Percentiles rank a stretch among this genome's conserved stretches.
These are phyloP conservation scores for Penicillium sp. DNA, from an alignment of 2,329 filamentous ascomycete genomes.

Conservation along the genomic window DNA sequence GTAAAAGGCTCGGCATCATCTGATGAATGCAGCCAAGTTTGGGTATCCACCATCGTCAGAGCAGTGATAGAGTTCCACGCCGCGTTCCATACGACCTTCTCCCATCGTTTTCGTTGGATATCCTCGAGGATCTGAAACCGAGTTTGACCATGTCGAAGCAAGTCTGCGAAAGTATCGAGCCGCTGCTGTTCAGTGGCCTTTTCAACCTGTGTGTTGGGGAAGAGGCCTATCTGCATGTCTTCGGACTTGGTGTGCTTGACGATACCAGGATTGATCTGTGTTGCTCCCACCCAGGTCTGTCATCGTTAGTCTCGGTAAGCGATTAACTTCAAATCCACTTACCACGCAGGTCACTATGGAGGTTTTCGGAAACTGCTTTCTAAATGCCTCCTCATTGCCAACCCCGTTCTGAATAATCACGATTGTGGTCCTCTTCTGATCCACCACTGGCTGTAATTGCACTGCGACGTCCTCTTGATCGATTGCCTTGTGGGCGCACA, in stretches of 20 bases:
- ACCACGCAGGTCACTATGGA: conserved; percentile 43
- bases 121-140: conserved; percentile 32
- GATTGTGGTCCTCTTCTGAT: conserved; percentile 32
- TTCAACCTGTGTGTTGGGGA: conserved; percentile 37
- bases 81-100: conserved; percentile 43
- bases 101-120: conserved; percentile 39
- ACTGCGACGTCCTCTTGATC: conserved; percentile 39
- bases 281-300: conserved; percentile 48
- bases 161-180: conserved; percentile 40
- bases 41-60: conserved; percentile 42
- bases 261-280: conserved; percentile 48
- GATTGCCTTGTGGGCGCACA: conserved; percentile 43
- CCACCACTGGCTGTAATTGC: conserved; percentile 35
- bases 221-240: conserved; percentile 54
- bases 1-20: conserved; percentile 39
- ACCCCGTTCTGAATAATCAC: conserved; percentile 43
- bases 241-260: conserved; percentile 52
- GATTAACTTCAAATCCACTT: conserved; percentile 17
- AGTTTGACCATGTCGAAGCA: conserved; percentile 44
- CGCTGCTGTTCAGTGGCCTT: conserved; percentile 31
- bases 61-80: conserved; percentile 44
- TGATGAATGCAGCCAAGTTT: conserved; percentile 42
- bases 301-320: neutral
- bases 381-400: conserved; percentile 41
- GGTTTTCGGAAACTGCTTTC: conserved; percentile 27